Evolutionary conservation across 176 grass and related monocot species (phyloP).

Genomic region (Oryza officinalis): DNA sequence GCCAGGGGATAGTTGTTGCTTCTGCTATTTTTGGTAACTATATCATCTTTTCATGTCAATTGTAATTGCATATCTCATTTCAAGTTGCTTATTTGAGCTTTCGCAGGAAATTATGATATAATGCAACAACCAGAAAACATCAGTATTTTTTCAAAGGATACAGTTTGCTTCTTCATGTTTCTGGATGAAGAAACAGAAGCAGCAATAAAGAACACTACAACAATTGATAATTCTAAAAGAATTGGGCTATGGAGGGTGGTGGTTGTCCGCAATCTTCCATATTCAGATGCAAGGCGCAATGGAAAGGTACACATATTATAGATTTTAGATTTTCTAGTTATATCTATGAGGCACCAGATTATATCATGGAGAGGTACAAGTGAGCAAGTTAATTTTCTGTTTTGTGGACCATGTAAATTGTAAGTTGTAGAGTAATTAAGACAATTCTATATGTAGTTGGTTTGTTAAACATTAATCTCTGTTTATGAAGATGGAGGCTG

Average conservation of each 20-base stretch:
- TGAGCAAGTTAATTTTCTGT: conserved; percentile 5
- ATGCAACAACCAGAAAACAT: conserved; percentile 94
- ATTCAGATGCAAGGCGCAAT: conserved; percentile 81
- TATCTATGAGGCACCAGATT: background rate
- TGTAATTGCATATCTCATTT: conserved; percentile 20
- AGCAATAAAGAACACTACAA: conserved; percentile 78
- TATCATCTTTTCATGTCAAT: background rate
- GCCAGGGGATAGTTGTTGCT: conserved; percentile 71
- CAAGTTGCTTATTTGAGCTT: conserved; percentile 34
- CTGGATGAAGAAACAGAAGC: conserved; percentile 92
- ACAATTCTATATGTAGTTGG: background rate
- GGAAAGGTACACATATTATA: conserved; percentile 68
- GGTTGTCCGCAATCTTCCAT: conserved; percentile 90
- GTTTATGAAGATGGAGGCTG: too few relatives aligned
- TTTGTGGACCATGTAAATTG: conserved; percentile 4
- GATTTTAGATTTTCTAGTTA: conserved; percentile 33
- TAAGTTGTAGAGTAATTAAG: conserved; percentile 7
- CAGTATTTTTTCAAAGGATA: conserved; percentile 68
- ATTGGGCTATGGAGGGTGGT: conserved; percentile 86
- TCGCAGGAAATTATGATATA: conserved; percentile 96
- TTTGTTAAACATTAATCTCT: too few relatives aligned
- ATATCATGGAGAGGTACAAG: background rate
- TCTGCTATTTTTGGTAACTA: conserved; percentile 98
- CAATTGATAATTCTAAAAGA: conserved; percentile 49
- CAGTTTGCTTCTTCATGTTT: conserved; percentile 99